phyloP scores from a whole-genome alignment of 2,329 filamentous ascomycete genomes.

The Epichloe glyceriae region DNA sequence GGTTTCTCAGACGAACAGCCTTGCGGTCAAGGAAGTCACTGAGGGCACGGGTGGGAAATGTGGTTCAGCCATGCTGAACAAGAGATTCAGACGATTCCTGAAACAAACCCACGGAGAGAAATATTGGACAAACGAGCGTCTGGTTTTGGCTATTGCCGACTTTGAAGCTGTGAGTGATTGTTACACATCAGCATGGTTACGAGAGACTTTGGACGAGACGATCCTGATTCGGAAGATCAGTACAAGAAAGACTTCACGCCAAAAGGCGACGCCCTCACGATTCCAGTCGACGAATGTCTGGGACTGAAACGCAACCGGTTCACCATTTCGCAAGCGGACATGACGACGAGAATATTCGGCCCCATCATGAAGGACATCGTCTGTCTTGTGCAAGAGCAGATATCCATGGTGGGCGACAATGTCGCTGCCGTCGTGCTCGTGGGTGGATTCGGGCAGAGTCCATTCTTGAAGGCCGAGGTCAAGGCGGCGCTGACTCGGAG shows the following conservation, averaged over 20 bases:
- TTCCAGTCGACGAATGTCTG: slow-evolving; percentile 23
- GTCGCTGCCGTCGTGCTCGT: slow-evolving; percentile 31
- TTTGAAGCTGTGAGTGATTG: slow-evolving; percentile 28
- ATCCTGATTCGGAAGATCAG: slow-evolving; percentile 8
- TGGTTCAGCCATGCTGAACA: slow-evolving; percentile 36
- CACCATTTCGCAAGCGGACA: slow-evolving; percentile 39
- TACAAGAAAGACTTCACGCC: slow-evolving; percentile 26
- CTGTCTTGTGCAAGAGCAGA: slow-evolving; percentile 28
- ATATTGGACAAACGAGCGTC: slow-evolving; percentile 28
- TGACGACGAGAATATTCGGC: slow-evolving; percentile 43
- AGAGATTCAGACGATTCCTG: slow-evolving; percentile 32
- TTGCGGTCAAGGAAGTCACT: slow-evolving; percentile 35
- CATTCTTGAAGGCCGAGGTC: slow-evolving; percentile 30
- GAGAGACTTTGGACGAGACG: too few species aligned
- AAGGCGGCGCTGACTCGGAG: slow-evolving; percentile 19
- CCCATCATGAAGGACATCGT: slow-evolving; percentile 30
- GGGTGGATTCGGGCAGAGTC: slow-evolving; percentile 34
- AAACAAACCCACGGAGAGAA: slow-evolving; percentile 29
- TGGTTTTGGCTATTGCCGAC: slow-evolving; percentile 26
- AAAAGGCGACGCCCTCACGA: slow-evolving; percentile 21
- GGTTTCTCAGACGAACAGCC: slow-evolving; percentile 26
- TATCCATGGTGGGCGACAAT: slow-evolving; percentile 21
- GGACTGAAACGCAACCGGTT: slow-evolving; percentile 19
- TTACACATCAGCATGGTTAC: neutral
- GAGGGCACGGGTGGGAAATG: slow-evolving; percentile 36